Evolutionary conservation across 2,329 filamentous ascomycete genomes (phyloP).

Genomic region (Elsinoe australis): DNA sequence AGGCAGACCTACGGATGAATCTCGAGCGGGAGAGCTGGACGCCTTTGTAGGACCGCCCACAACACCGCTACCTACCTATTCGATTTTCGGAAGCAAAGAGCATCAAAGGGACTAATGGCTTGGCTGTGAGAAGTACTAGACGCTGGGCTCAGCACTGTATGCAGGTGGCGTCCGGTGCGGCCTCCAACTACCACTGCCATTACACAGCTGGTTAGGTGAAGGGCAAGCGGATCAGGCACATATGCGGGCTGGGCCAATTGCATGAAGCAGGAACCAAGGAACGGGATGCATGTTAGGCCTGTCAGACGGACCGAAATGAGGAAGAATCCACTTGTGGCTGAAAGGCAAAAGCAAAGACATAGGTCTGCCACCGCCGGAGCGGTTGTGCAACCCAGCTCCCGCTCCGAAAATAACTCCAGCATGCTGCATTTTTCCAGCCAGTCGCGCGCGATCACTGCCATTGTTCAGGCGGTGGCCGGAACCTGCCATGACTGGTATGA

Average conservation of each 20-base stretch:
- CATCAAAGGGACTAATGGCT: neutral
- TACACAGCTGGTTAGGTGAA: neutral
- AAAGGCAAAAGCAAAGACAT: too few relatives aligned
- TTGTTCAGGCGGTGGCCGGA: too few relatives aligned
- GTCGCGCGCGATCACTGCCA: too few relatives aligned
- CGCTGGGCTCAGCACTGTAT: neutral
- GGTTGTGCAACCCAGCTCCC: too few relatives aligned
- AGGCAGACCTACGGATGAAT: neutral
- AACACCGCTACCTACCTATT: conserved; percentile 5
- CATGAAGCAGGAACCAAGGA: too few relatives aligned
- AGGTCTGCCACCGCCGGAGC: too few relatives aligned
- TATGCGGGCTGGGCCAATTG: neutral
- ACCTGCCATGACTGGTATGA: too few relatives aligned
- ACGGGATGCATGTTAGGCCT: neutral
- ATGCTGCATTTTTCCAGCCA: too few relatives aligned
- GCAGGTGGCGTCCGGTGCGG: neutral
- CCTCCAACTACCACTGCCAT: neutral
- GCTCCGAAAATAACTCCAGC: too few relatives aligned
- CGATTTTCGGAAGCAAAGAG: neutral
- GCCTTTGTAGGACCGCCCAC: conserved; percentile 2
- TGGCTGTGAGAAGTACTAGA: neutral
- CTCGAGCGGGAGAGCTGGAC: neutral
- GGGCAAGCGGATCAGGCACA: neutral
- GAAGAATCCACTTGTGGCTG: too few relatives aligned
- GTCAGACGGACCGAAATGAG: conserved; percentile 1